phyloP scores from a whole-genome alignment of 352 stramenopile species.

The Phytophthora tentaculata region DNA sequence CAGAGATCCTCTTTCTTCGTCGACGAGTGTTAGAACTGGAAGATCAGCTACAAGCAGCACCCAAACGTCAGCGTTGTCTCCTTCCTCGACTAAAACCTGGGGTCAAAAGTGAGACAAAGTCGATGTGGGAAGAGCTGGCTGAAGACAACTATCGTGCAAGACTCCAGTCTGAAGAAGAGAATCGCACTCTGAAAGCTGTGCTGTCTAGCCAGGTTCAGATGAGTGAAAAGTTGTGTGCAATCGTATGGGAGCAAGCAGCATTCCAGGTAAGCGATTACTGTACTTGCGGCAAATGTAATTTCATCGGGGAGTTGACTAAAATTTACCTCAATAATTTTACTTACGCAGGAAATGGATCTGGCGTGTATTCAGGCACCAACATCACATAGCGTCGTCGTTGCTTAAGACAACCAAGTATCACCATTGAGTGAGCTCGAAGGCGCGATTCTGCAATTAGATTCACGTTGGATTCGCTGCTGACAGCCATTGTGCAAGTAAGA shows the following conservation, averaged over 20 bases:
- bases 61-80: not conserved
- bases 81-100: not conserved
- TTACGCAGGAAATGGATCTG: conserved; percentile 7
- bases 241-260: not conserved
- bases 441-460: not conserved
- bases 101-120: not conserved
- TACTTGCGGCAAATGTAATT: not conserved
- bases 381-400: not conserved
- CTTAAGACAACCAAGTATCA: not conserved
- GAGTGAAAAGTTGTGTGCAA: not conserved
- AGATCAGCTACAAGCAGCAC: not conserved
- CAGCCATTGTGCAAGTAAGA: no score
- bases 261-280: not conserved
- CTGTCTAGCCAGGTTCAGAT: conserved; percentile 5
- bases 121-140: conserved; percentile 6
- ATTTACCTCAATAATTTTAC: no score
- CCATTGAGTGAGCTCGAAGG: not conserved
- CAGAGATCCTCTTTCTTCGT: conserved; percentile 19
- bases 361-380: not conserved
- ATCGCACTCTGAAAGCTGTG: conserved; percentile 10
- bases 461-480: not conserved
- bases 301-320: no score
- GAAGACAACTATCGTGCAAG: conserved; percentile 6
- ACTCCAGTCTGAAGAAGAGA: conserved; percentile 15
- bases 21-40: conserved; percentile 20